A percentile compares a stretch with the other conserved stretches of the same genome.
Conservation (phyloP, 1,284 basidiomycete genomes). For the Ustilago trichophora region DNA sequence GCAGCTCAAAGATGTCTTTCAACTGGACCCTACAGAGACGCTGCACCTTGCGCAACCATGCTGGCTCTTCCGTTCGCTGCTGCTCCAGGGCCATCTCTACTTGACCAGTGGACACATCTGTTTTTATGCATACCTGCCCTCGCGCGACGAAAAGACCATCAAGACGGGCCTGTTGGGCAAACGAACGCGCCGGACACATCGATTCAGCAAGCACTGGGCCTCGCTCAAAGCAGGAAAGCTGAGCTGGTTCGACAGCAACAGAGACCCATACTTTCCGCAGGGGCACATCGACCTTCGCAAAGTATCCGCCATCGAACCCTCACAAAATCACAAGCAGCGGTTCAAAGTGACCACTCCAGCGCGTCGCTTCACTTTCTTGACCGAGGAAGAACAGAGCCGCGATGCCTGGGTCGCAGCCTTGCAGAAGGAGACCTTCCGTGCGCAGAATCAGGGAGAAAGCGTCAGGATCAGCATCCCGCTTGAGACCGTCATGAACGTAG, state of each 20-base stretch:
- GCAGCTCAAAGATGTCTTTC: conserved; percentile 45
- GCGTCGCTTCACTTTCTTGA: conserved; percentile 64
- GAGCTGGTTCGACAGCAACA: conserved; percentile 58
- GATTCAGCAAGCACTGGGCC: conserved; percentile 58
- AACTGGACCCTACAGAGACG: conserved; percentile 36
- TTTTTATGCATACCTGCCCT: conserved; percentile 89
- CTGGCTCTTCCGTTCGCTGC: conserved; percentile 65
- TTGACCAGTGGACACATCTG: conserved; percentile 89
- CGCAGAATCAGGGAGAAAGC: conserved; percentile 92
- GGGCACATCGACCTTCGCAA: conserved; percentile 93
- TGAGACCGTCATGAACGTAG: conserved; percentile 85
- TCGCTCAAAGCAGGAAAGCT: conserved; percentile 49
- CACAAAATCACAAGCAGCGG: conserved; percentile 71
- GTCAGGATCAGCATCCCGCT: conserved; percentile 91
- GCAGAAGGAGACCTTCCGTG: conserved; percentile 86
- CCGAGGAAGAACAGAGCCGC: conserved; percentile 58
- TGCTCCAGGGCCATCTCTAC: conserved; percentile 96
- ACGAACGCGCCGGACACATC: conserved; percentile 49
- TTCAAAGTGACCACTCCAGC: conserved; percentile 66
- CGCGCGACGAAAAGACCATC: conserved; percentile 44
- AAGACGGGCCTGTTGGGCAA: conserved; percentile 46
- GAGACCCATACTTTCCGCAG: conserved; percentile 96
- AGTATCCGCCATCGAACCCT: conserved; percentile 83
- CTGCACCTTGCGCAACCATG: conserved; percentile 44
- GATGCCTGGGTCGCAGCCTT: conserved; percentile 87